phyloP scores from a whole-genome alignment of 176 grass and related monocot species.

The Metroxylon sagu region DNA sequence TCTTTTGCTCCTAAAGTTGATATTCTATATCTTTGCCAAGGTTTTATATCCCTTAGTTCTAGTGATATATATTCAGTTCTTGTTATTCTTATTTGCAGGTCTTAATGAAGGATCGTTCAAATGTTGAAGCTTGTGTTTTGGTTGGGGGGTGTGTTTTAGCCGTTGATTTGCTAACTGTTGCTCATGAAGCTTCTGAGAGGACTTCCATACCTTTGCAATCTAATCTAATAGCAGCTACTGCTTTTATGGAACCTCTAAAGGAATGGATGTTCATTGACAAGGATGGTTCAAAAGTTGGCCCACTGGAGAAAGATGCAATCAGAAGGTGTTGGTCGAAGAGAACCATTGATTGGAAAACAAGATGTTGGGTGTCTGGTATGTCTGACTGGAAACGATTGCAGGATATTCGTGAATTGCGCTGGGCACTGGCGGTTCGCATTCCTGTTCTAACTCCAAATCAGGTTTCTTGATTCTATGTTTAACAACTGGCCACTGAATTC shows the following conservation, averaged over 20 bases:
- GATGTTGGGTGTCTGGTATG: conserved; percentile 93
- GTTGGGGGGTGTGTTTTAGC: conserved; percentile 90
- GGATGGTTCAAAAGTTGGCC: conserved; percentile 70
- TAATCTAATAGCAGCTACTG: conserved; percentile 80
- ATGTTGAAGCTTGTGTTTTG: conserved; percentile 91
- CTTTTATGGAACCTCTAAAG: conserved; percentile 94
- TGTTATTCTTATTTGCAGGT: conserved; percentile 39
- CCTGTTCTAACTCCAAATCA: conserved; percentile 88
- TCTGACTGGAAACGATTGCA: conserved; percentile 89
- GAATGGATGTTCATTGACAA: conserved; percentile 99
- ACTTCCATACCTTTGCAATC: conserved; percentile 96
- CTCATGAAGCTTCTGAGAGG: conserved; percentile 89
- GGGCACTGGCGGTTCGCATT: conserved; percentile 70
- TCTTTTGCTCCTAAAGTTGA: too few species aligned
- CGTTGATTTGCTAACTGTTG: conserved; percentile 75
- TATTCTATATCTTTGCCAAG: too few species aligned
- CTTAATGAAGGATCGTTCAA: conserved; percentile 85
- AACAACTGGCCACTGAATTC: neutral
- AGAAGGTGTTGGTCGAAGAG: conserved; percentile 90
- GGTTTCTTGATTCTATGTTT: conserved; percentile 38
- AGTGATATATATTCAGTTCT: too few species aligned
- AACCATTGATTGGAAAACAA: conserved; percentile 89
- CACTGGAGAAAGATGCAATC: conserved; percentile 93
- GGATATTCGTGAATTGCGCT: conserved; percentile 90
- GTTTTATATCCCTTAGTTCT: too few species aligned